These are phyloP conservation scores for Annulohypoxylon moriforme DNA, from an alignment of 495 filamentous ascomycete species.

Conservation along the genomic window DNA sequence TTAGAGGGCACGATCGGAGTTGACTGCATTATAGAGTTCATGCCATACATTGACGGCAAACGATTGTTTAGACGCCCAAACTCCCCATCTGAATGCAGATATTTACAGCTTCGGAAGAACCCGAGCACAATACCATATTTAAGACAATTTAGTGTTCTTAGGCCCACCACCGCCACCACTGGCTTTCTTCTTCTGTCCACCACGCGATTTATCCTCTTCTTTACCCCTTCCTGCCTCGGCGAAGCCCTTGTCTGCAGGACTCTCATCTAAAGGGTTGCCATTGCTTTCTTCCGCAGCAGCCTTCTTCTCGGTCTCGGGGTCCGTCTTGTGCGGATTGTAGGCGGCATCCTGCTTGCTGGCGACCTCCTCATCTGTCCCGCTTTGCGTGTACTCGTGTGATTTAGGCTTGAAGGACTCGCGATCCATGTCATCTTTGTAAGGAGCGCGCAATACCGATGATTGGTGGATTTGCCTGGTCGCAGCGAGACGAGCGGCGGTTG, in stretches of 20 bases:
- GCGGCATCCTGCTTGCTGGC: constrained; percentile 52
- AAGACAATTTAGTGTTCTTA: constrained; percentile 41
- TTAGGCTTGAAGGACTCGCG: constrained; percentile 56
- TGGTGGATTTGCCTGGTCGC: constrained; percentile 41
- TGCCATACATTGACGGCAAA: constrained; percentile 10
- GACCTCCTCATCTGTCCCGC: constrained; percentile 53
- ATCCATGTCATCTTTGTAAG: constrained; percentile 57
- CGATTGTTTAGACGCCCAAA: background rate
- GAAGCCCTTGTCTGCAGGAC: constrained; percentile 53
- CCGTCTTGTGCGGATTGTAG: constrained; percentile 55
- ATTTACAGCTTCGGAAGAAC: background rate
- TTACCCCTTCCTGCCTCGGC: constrained; percentile 29
- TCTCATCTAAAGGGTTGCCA: constrained; percentile 53
- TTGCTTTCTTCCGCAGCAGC: constrained; percentile 42
- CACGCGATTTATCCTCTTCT: constrained; percentile 30
- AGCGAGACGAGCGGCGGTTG: constrained; percentile 22
- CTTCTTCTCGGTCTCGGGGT: constrained; percentile 50
- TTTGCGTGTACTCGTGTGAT: constrained; percentile 51
- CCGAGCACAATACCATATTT: background rate
- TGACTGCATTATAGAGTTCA: constrained; percentile 5
- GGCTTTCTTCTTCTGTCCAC: constrained; percentile 41
- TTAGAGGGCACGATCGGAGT: constrained; percentile 1
- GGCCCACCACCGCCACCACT: constrained; percentile 38
- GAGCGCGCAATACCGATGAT: constrained; percentile 15
- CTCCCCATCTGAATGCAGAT: constrained; percentile 1